Evolutionary conservation across 441 rosid genomes (phyloP), one percentile per base, ranked within the genome.

Genomic region (Adansonia rubrostipa): DNA sequence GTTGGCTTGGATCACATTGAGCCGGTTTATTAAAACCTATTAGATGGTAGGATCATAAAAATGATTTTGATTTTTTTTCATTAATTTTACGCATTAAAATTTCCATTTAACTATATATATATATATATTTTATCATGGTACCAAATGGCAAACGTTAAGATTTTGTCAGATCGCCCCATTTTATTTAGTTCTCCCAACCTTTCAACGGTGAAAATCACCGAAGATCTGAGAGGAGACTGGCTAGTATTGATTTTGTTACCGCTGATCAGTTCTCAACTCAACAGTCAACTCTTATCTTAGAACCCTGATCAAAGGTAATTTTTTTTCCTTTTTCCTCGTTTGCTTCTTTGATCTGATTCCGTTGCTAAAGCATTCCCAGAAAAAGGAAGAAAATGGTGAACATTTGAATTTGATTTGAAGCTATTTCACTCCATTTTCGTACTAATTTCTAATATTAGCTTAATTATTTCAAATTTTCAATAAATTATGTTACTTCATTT

Each of bases 261-360:
- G 4, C 77, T 2, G 54, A 61, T 61, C 69, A 20, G 67, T 57
- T 60, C 57, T 20, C 36, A 40, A 13, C 28, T 54, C 22, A 44
- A 60, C 51, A 44, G 67, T 74, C 68, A 56, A 60, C 67, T 22
- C 40, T 74, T 61, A 68, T 74, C 68, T 24, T 42, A 17, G 13
- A 74, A 40, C 53, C 54, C 17, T 44, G 44, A 22, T 74, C 64
- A 24, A 24, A 61, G 77, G 77, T 45, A 45, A 22, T 3, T 33
- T 33, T 33, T 61, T 47, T 74, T 44, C 28, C 48, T 22, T 6
- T 74, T 45, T 61, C 14, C 42, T 45, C 22, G 45, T 33, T 45
- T 22, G 24, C 17, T 70, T 50, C 60, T 51, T 70, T 50, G 60
- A 71, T 71, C 74, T 51, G 74, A 51, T 71, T 71, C 74, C 44